Percentiles rank a stretch among this genome's conserved stretches.
Evolutionary conservation across 2,329 filamentous ascomycete genomes (phyloP).

Genomic region (Endocalyx cinctus): DNA sequence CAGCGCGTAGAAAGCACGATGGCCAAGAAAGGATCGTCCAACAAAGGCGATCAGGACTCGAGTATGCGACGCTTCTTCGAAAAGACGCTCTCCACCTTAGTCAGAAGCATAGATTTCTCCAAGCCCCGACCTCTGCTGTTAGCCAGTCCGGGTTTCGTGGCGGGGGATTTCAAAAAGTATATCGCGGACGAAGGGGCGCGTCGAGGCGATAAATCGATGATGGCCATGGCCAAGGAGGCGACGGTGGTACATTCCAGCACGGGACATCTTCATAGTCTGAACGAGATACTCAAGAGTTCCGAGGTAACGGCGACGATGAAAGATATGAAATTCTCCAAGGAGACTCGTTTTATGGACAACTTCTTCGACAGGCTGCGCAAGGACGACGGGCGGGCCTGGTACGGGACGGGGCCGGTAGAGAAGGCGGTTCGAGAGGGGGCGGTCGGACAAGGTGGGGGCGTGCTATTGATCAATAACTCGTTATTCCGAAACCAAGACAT

Average conservation of each 20-base stretch:
- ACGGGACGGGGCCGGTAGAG: conserved; percentile 78
- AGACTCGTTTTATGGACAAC: conserved; percentile 79
- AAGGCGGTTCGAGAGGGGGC: conserved; percentile 81
- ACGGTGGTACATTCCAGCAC: conserved; percentile 80
- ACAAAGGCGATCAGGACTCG: conserved; percentile 63
- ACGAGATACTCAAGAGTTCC: conserved; percentile 78
- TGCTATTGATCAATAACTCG: conserved; percentile 80
- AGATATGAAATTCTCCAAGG: conserved; percentile 82
- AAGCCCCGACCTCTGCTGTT: conserved; percentile 70
- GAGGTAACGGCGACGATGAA: conserved; percentile 73
- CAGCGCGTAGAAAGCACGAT: conserved; percentile 63
- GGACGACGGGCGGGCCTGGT: conserved; percentile 87
- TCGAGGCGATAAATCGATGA: conserved; percentile 64
- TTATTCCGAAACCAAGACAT: conserved; percentile 83
- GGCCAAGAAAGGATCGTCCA: conserved; percentile 62
- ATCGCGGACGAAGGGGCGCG: conserved; percentile 56
- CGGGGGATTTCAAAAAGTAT: conserved; percentile 73
- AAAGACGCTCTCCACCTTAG: conserved; percentile 68
- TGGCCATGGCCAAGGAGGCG: conserved; percentile 55
- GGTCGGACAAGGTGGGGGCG: conserved; percentile 79
- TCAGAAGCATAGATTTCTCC: conserved; percentile 72
- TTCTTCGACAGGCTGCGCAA: conserved; percentile 73
- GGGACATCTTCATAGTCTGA: conserved; percentile 80
- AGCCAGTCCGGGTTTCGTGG: conserved; percentile 85
- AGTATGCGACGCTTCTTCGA: conserved; percentile 75